Conservation (phyloP, 164 flowering plant genomes). For the Tetrastigma voinierianum region DNA sequence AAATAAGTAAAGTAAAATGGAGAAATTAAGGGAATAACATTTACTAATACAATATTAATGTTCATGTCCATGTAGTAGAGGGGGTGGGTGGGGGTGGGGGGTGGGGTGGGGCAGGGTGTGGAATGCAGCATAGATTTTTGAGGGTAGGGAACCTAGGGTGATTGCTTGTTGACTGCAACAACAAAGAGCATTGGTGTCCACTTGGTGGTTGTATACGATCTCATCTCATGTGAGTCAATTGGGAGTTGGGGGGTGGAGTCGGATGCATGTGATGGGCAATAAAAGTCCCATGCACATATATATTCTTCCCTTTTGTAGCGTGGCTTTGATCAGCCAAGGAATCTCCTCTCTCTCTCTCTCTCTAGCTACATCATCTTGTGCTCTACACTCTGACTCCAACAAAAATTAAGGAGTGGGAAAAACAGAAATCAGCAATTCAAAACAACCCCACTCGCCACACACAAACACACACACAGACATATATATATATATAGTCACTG, state of each 20-base stretch:
- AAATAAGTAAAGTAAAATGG: too few species aligned
- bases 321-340: not conserved
- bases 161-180: slow-evolving; percentile 7
- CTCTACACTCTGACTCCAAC: not conserved
- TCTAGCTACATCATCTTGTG: slow-evolving; percentile 1
- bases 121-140: not conserved
- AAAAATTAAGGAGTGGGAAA: not conserved
- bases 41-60: too few species aligned
- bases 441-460: too few species aligned
- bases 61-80: not conserved
- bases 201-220: not conserved
- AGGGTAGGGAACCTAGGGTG: not conserved
- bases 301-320: not conserved
- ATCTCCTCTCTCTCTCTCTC: too few species aligned
- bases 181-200: not conserved
- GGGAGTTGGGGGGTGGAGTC: too few species aligned
- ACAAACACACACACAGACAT: too few species aligned
- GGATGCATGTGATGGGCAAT: not conserved
- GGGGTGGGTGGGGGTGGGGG: too few species aligned
- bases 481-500: too few species aligned
- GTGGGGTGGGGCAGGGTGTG: too few species aligned
- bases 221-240: slow-evolving; percentile 6
- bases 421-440: not conserved
- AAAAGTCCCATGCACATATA: slow-evolving; percentile 3
- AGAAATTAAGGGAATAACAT: too few species aligned